A percentile compares a stretch with the other conserved stretches of the same genome.
phyloP scores from a whole-genome alignment of 257 asterid genomes.

The Fraxinus excelsior region DNA sequence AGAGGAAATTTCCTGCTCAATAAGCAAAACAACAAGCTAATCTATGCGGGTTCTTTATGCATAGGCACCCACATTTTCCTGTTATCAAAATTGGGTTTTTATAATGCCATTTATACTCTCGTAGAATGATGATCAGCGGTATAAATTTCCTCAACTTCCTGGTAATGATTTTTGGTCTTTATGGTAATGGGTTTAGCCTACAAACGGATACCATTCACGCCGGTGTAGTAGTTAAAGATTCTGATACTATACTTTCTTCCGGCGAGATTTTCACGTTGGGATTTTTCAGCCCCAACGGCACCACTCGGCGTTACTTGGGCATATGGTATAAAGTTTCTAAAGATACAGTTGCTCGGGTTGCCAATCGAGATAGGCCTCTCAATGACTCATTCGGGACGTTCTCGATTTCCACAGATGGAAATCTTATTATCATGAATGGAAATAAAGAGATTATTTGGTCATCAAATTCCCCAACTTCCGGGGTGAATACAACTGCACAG shows the following conservation, averaged over 20 bases:
- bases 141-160: background rate
- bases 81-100: background rate
- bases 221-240: constrained; percentile 26
- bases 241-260: constrained; percentile 30
- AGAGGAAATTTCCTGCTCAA: background rate
- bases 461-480: background rate
- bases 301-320: constrained; percentile 32
- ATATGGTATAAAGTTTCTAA: constrained; percentile 37
- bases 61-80: background rate
- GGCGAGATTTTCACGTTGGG: constrained; percentile 33
- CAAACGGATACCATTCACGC: constrained; percentile 36
- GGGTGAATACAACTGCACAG: background rate
- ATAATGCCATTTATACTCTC: too few species aligned
- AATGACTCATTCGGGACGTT: background rate
- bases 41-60: background rate
- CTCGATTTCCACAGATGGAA: background rate
- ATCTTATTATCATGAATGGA: background rate
- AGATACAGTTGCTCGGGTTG: background rate
- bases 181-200: background rate
- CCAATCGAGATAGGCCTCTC: background rate
- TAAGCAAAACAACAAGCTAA: too few species aligned
- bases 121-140: constrained; percentile 12
- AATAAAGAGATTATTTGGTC: background rate
- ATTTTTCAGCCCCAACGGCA: constrained; percentile 34
- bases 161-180: background rate